Conservation (phyloP, 768 basidiomycete genomes). For the Crepidotus variabilis region DNA sequence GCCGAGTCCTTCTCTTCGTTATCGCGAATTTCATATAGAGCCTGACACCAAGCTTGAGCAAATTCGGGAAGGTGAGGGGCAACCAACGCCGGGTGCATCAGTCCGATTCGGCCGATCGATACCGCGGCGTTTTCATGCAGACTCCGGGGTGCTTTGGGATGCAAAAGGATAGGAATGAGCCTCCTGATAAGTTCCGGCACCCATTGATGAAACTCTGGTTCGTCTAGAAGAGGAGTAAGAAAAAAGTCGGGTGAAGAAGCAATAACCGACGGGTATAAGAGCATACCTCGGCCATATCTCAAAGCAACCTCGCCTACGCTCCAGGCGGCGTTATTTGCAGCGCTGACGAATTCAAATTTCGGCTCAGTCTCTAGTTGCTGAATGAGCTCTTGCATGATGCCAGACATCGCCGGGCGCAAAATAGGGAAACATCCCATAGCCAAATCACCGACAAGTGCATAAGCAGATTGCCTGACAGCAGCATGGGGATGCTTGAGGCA, state of each 20-base stretch:
- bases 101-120: conserved; percentile 92
- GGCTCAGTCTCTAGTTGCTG: conserved; percentile 91
- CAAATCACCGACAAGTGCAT: conserved; percentile 97
- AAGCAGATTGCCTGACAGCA: conserved; percentile 92
- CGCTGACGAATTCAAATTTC: conserved; percentile 90
- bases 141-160: conserved; percentile 89
- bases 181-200: conserved; percentile 83
- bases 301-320: conserved; percentile 98
- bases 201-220: conserved; percentile 88
- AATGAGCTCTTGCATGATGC: conserved; percentile 88
- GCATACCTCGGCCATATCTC: conserved; percentile 78
- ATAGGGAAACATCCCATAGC: conserved; percentile 93
- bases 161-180: conserved; percentile 89
- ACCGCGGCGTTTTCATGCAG: conserved; percentile 98
- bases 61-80: conserved; percentile 89
- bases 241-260: background rate
- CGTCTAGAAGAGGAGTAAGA: conserved; percentile 40
- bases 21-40: conserved; percentile 96
- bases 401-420: conserved; percentile 80
- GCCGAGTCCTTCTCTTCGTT: conserved; percentile 99
- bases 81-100: conserved; percentile 86
- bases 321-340: conserved; percentile 99
- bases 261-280: background rate
- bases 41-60: conserved; percentile 95
- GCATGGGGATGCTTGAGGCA: conserved; percentile 97